A percentile compares a stretch with the other conserved stretches of the same genome.
Evolutionary conservation across 768 basidiomycete species (phyloP).

Genomic region (Amanita muscaria): DNA sequence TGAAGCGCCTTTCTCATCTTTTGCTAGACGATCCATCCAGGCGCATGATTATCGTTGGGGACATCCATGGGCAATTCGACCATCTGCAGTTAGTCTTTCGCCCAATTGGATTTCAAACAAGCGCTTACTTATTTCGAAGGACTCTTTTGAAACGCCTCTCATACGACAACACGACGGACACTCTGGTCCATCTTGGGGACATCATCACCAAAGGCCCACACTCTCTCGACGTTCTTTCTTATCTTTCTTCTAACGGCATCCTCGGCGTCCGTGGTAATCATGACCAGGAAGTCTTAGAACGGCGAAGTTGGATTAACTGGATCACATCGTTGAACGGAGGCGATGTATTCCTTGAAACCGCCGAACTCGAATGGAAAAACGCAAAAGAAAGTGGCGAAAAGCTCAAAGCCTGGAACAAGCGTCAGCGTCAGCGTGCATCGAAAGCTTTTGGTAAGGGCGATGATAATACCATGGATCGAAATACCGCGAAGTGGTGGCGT

Average conservation of each 20-base stretch:
- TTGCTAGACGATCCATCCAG: slow-evolving; percentile 37
- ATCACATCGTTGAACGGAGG: slow-evolving; percentile 41
- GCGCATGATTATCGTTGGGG: slow-evolving; percentile 74
- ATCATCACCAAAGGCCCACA: slow-evolving; percentile 62
- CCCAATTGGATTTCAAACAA: not conserved
- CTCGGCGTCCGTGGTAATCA: slow-evolving; percentile 90
- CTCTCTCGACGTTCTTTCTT: slow-evolving; percentile 54
- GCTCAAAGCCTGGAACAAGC: slow-evolving; percentile 32
- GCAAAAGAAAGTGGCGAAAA: slow-evolving; percentile 24
- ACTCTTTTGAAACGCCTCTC: slow-evolving; percentile 51
- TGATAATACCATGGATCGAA: slow-evolving; percentile 10
- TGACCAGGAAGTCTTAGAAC: slow-evolving; percentile 86
- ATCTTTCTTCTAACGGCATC: slow-evolving; percentile 53
- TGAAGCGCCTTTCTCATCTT: not conserved
- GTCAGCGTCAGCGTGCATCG: slow-evolving; percentile 20
- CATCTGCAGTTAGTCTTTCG: slow-evolving; percentile 45
- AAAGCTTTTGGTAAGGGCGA: not conserved
- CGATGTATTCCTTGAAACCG: slow-evolving; percentile 43
- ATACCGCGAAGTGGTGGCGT: slow-evolving; percentile 33
- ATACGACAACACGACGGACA: slow-evolving; percentile 54
- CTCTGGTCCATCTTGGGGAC: slow-evolving; percentile 79
- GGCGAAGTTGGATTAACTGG: slow-evolving; percentile 85
- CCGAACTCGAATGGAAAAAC: slow-evolving; percentile 37
- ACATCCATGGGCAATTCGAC: slow-evolving; percentile 77
- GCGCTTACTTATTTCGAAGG: slow-evolving; percentile 25